Percentiles rank a stretch among this genome's conserved stretches.
Conservation (phyloP, 768 basidiomycete genomes). For the Guyanaporus albipodus region DNA sequence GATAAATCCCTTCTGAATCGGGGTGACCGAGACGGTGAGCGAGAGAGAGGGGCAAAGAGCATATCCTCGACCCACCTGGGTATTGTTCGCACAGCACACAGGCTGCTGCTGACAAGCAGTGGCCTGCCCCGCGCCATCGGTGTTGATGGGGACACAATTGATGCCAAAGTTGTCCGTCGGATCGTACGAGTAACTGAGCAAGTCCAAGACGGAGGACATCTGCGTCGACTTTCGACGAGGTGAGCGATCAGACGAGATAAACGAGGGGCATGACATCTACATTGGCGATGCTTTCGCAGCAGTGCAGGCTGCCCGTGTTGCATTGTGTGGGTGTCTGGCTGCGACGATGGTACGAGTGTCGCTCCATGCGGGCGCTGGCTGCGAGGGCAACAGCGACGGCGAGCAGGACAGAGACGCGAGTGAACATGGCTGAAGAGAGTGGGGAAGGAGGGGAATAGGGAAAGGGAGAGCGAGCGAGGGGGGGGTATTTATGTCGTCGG, state of each 20-base stretch:
- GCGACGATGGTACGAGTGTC: conserved; percentile 12
- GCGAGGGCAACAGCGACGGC: conserved; percentile 14
- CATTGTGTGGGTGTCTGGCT: conserved; percentile 5
- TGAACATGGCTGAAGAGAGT: conserved; percentile 17
- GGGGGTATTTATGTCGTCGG: conserved; percentile 24
- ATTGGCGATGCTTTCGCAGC: conserved; percentile 18
- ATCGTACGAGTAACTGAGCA: conserved; percentile 10
- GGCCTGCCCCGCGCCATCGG: conserved; percentile 17
- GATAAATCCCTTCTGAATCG: background rate
- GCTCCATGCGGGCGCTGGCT: conserved; percentile 24
- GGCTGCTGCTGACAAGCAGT: conserved; percentile 24
- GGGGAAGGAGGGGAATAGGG: background rate
- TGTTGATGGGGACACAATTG: conserved; percentile 20
- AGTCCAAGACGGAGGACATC: conserved; percentile 2
- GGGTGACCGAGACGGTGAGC: background rate
- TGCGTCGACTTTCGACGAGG: conserved; percentile 9
- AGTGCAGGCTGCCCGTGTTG: conserved; percentile 16
- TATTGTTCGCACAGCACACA: conserved; percentile 21
- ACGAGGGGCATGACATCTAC: conserved; percentile 12
- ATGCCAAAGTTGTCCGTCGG: conserved; percentile 22
- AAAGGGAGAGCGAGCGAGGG: background rate
- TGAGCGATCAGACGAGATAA: background rate
- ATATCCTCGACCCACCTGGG: conserved; percentile 15
- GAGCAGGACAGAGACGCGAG: conserved; percentile 18
- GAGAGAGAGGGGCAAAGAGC: background rate